Evolutionary conservation across 805 yeast genomes (phyloP), one percentile per base, ranked within the genome.

Genomic region (Lachancea dasiensis): DNA sequence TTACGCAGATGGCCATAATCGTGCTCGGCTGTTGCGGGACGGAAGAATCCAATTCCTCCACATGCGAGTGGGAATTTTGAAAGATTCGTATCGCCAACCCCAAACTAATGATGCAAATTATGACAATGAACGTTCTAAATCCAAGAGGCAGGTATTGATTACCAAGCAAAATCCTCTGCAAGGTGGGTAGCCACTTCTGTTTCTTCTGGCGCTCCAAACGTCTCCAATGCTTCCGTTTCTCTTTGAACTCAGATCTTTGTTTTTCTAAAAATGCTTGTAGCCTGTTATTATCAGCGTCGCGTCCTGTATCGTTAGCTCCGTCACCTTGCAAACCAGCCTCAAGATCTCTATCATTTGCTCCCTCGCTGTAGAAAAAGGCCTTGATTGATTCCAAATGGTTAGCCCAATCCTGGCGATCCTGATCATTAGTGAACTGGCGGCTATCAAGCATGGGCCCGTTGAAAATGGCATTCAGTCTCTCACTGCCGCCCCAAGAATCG

Each of bases 1-100:
- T 90, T 3, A 90, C 95, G 36, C 78, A 78, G 2, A 92, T 73
- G 3, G 97, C 92, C 95, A 92, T 86, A 31, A 89, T 79, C 0
- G 97, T 85, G 49, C 95, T 81, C 13, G 98, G 82, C 52, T 84
- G 87, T 54, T 84, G 95, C 6, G 72, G 66, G 6, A 85, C 61
- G 3, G 45, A 43, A 1, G 45, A 31, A 7, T 46, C 45, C 7
- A 41, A 17, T 5, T 44, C 21, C 20, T 39, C 38, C 11, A 40
- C 35, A 21, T 36, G 31, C 24, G 52, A 20, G 29, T 56, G 46
- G 4, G 73, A 61, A 43, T 65, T 55, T 37, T 60, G 49, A 54
- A 69, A 76, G 38, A 86, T 76, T 31, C 79, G 60, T 5, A 69
- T 61, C 0, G 97, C 87, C 18, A 90, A 56, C 0, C 78, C 92